Evolutionary conservation across 75 land plant genomes (phyloP), one percentile per base, ranked within the genome.

Genomic region (Sequoia sempervirens): DNA sequence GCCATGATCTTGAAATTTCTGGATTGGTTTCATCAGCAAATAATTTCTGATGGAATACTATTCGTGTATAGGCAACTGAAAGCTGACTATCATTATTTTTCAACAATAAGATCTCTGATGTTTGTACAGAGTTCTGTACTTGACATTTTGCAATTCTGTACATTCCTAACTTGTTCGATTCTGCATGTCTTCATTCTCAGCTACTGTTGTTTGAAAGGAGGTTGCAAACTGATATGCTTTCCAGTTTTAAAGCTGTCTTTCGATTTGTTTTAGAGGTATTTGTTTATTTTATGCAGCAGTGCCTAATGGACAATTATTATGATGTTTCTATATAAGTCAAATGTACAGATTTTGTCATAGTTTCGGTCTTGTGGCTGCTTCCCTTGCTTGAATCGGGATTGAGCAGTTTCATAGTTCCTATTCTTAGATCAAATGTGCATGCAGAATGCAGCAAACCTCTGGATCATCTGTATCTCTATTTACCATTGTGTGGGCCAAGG

Each of bases 51-150:
- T 61, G 66, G 66, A 61, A 23, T 7, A 61, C n/a, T 0, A 61
- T 61, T 26, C n/a, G 23, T 61, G n/a, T 61, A 61, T 61, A 61
- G n/a, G 66, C n/a, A 6, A 61, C 5, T 26, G n/a, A 23, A 61
- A 61, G 66, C 66, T 61, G 66, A 61, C 66, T 61, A 26, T 61
- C 66, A 61, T 61, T 61, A 61, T 61, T 75, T 75, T 18, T 38
- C 23, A 37, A 18, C n/a, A 75, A 75, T 37, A 75, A 75, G 43
- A 40, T 75, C 78, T 40, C 26, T 40, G 43, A 40, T 37, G 41
- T 75, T 40, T 75, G 43, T 75, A 75, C 78, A 75, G 41, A 61
- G n/a, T 61, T 61, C 41, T 75, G 41, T 75, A 18, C 23, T 75
- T 38, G 26, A 75, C 43, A 75, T 40, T 37, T 75, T 40, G 18